Evolutionary conservation across 768 basidiomycete species (phyloP).

Genomic region (Pisolithus marmoratus): DNA sequence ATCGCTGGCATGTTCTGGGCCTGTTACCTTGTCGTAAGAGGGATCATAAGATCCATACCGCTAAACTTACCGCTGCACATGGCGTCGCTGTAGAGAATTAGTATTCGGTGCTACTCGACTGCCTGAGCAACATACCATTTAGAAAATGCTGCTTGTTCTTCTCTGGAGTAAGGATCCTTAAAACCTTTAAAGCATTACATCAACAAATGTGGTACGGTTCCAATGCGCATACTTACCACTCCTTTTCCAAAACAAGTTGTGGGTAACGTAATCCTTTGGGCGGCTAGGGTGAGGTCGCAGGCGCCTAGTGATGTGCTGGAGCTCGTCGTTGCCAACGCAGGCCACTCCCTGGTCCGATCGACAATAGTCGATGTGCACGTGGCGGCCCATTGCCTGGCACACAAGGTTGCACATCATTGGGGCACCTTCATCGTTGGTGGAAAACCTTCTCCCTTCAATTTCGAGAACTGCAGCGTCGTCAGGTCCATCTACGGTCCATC

Average conservation of each 20-base stretch:
- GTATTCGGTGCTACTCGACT: neutral
- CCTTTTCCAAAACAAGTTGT: conserved; percentile 46
- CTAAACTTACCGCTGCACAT: conserved; percentile 33
- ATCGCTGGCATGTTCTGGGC: conserved; percentile 42
- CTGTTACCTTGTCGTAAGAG: conserved; percentile 22
- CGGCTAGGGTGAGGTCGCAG: conserved; percentile 40
- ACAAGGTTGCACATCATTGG: conserved; percentile 58
- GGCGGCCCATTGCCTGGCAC: conserved; percentile 47
- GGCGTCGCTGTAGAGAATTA: conserved; percentile 34
- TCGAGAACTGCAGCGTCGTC: conserved; percentile 44
- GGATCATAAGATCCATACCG: neutral
- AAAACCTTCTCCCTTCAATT: conserved; percentile 48
- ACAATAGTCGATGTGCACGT: conserved; percentile 53
- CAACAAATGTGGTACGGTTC: neutral
- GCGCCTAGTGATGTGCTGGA: conserved; percentile 37
- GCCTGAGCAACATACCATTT: conserved; percentile 38
- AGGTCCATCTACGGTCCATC: conserved; percentile 49
- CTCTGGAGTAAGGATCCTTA: conserved; percentile 56
- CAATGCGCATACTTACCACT: too few relatives aligned
- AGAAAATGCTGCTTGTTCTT: conserved; percentile 46
- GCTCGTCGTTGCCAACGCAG: conserved; percentile 36
- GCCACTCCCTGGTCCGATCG: conserved; percentile 27
- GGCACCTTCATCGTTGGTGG: conserved; percentile 46
- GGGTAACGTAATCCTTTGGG: conserved; percentile 52
- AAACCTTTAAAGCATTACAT: conserved; percentile 36